phyloP scores from a whole-genome alignment of 345 rosid genomes.

The Melaleuca alternifolia region DNA sequence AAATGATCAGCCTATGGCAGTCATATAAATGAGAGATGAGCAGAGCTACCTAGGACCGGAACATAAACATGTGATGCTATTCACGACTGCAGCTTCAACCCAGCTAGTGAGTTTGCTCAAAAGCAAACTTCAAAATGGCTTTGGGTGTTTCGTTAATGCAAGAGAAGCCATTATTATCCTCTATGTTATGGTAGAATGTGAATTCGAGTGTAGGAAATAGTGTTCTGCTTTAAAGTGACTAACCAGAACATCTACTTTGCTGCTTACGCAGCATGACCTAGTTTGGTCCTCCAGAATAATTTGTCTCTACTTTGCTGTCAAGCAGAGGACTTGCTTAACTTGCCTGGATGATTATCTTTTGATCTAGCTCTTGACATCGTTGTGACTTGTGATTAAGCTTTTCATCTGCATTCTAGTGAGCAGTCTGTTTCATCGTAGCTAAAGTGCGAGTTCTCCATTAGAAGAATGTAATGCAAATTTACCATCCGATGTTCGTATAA shows the following conservation, averaged over 20 bases:
- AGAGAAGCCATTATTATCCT: background rate
- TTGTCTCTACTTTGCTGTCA: too few relatives aligned
- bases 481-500: too few relatives aligned
- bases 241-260: background rate
- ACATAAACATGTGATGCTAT: slow-evolving; percentile 43
- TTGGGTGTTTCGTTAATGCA: background rate
- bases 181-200: background rate
- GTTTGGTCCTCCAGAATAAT: background rate
- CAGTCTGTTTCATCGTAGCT: too few relatives aligned
- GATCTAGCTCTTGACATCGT: too few relatives aligned
- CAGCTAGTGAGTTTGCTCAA: slow-evolving; percentile 37
- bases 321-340: background rate
- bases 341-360: background rate
- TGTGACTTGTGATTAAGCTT: too few relatives aligned
- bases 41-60: slow-evolving; percentile 17
- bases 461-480: too few relatives aligned
- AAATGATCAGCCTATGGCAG: slow-evolving; percentile 54
- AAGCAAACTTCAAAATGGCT: background rate
- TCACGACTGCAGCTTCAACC: slow-evolving; percentile 39
- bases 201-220: background rate
- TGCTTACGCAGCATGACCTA: background rate
- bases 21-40: slow-evolving; percentile 28
- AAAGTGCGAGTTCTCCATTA: too few relatives aligned
- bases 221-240: background rate
- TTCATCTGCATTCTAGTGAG: too few relatives aligned